phyloP scores from a whole-genome alignment of 78 protist species.

The Guillardia theta region DNA sequence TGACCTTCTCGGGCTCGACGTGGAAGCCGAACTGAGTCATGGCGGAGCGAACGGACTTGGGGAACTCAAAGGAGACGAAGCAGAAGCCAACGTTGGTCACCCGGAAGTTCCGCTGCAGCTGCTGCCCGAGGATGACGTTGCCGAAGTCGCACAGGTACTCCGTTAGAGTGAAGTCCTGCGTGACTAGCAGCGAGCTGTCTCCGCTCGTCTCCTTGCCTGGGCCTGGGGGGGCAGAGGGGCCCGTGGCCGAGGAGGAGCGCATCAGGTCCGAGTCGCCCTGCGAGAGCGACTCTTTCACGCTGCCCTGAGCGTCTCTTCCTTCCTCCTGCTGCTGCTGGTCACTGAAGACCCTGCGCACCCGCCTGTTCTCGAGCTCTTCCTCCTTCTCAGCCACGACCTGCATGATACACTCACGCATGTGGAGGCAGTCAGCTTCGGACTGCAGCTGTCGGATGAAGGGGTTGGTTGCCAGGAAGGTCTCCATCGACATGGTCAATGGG shows the following conservation, averaged over 20 bases:
- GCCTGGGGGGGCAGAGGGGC: not conserved
- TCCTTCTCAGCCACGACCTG: not conserved
- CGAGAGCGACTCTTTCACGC: too few relatives aligned
- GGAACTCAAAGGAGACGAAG: not conserved
- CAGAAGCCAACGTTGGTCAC: slow-evolving; percentile 56
- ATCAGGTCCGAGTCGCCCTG: too few relatives aligned
- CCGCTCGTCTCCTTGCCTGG: not conserved
- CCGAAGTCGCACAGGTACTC: slow-evolving; percentile 72
- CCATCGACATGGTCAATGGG: not conserved
- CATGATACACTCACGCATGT: slow-evolving; percentile 19
- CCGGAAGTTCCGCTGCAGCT: slow-evolving; percentile 16
- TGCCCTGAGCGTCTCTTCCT: too few relatives aligned
- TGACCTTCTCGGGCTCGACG: slow-evolving; percentile 45
- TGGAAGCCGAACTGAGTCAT: slow-evolving; percentile 12
- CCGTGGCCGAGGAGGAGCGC: too few relatives aligned
- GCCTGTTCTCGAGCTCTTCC: not conserved
- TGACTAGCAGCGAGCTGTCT: not conserved
- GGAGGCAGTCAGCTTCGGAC: slow-evolving; percentile 39
- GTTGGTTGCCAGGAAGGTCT: not conserved
- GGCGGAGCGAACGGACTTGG: not conserved
- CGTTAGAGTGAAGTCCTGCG: not conserved
- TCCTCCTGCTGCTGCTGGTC: not conserved
- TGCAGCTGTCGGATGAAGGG: slow-evolving; percentile 1
- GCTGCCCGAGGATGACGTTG: slow-evolving; percentile 42
- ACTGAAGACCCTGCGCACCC: not conserved